Conservation (phyloP, 2,329 filamentous ascomycete species). For the Colletotrichum sp. region DNA sequence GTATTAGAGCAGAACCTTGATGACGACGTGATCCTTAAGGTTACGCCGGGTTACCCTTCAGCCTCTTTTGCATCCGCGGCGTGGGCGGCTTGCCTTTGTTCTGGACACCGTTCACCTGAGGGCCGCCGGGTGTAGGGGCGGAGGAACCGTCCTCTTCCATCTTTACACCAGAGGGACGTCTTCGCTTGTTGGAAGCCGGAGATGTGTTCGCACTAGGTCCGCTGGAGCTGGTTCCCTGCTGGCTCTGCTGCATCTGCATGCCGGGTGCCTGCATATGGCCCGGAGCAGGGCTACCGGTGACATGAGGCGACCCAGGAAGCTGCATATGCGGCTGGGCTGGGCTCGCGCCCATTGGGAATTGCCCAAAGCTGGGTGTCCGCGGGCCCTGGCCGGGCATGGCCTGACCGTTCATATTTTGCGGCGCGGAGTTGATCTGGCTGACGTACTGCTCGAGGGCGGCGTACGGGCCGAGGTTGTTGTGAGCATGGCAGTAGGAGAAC, state of each 20-base stretch:
- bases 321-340: constrained; percentile 65
- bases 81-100: constrained; percentile 59
- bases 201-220: constrained; percentile 73
- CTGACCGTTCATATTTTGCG: constrained; percentile 53
- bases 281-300: constrained; percentile 64
- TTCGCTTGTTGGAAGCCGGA: constrained; percentile 64
- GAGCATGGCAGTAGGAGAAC: constrained; percentile 61
- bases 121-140: constrained; percentile 52
- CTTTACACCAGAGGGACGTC: constrained; percentile 63
- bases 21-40: constrained; percentile 6
- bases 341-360: constrained; percentile 65
- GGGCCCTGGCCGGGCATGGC: constrained; percentile 49
- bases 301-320: constrained; percentile 66
- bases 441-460: constrained; percentile 67
- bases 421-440: constrained; percentile 46
- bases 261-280: constrained; percentile 68
- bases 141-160: constrained; percentile 58
- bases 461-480: constrained; percentile 61
- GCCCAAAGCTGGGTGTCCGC: constrained; percentile 59
- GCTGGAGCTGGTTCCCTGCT: constrained; percentile 70
- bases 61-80: constrained; percentile 60
- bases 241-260: constrained; percentile 72
- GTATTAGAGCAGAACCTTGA: constrained; percentile 11
- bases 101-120: constrained; percentile 58
- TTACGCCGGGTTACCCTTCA: constrained; percentile 51